Evolutionary conservation across 495 filamentous ascomycete species (phyloP), one percentile per base, ranked within the genome.

Genomic region (Xylaria acuta): DNA sequence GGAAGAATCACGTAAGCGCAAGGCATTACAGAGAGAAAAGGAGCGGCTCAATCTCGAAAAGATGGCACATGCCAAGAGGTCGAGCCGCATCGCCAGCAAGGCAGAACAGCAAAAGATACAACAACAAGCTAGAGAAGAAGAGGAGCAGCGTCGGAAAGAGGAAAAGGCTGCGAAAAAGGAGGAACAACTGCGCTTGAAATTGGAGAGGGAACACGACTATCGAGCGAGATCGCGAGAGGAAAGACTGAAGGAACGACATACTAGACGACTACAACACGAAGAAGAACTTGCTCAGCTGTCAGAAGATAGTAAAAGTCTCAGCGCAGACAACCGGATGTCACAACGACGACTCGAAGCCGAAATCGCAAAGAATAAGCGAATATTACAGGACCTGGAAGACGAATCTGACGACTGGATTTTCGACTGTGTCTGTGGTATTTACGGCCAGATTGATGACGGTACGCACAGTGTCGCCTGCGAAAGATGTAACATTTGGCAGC

Each of bases 381-480:
- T 90, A 43, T 80, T 97, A 43, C 87, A 91, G 63, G 88, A 92
- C 63, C 84, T 97, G 22, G 86, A 87, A 54, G 84, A 86, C 2
- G 89, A 94, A 75, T 92, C 95, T 62, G 93, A 94, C 16, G 89
- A 95, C 64, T 98, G 96, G 96, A 86, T 94, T 40, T 98, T 99
- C 77, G 96, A 98, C 77, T 99, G 96, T 80, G 87, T 92, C 18
- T 99, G 96, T 80, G 94, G 94, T 34, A 88, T 92, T 36, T 90
- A 97, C 80, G 95, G 96, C 51, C 90, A 96, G 75, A 91, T 97
- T 45, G 95, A 98, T 74, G 96, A 98, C 75, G 96, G 96, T 60
- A 91, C 92, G 2, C 93, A 97, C 79, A 97, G 93, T 78, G 89
- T 99, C 70, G 92, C 94, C n/a, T 99, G 96, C 79, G 96, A 98